Percentiles rank a stretch among this genome's conserved stretches.
phyloP scores from a whole-genome alignment of 2,329 filamentous ascomycete species.

The Venturia asperata region DNA sequence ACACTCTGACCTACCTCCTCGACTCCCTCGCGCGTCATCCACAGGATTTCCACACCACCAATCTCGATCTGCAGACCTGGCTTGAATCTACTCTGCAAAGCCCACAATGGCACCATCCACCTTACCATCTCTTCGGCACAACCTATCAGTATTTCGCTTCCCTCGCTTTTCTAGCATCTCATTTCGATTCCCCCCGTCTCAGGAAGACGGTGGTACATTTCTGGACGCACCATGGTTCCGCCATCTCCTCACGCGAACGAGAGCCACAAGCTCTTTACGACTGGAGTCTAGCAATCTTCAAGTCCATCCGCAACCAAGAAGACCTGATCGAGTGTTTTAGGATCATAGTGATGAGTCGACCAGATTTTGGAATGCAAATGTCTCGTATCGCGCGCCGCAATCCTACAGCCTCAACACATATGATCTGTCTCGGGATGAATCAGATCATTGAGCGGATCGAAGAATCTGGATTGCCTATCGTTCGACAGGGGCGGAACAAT shows the following conservation, averaged over 20 bases:
- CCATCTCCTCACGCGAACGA: not conserved
- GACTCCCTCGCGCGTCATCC: slow-evolving; percentile 3
- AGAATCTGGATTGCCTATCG: not conserved
- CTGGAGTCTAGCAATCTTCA: not conserved
- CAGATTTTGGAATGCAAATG: slow-evolving; percentile 7
- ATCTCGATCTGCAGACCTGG: not conserved
- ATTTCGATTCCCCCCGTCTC: not conserved
- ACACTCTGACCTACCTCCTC: slow-evolving; percentile 9
- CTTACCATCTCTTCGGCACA: not conserved
- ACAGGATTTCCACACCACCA: slow-evolving; percentile 5
- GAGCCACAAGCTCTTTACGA: not conserved
- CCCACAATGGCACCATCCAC: slow-evolving; percentile 8
- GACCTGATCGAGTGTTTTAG: not conserved
- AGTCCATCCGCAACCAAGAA: slow-evolving; percentile 13
- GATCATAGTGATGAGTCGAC: not conserved
- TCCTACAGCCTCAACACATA: not conserved
- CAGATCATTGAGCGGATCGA: slow-evolving; percentile 4
- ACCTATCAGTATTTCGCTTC: slow-evolving; percentile 3
- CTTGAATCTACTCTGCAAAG: slow-evolving; percentile 6
- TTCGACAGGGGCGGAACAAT: not conserved
- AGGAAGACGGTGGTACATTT: slow-evolving; percentile 3
- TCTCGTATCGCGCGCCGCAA: not conserved
- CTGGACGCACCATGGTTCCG: slow-evolving; percentile 7
- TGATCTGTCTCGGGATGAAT: not conserved
- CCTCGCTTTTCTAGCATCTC: not conserved